A percentile compares a stretch with the other conserved stretches of the same genome.
Conservation (phyloP, 2,329 filamentous ascomycete species). For the Aspergillus melleus region DNA sequence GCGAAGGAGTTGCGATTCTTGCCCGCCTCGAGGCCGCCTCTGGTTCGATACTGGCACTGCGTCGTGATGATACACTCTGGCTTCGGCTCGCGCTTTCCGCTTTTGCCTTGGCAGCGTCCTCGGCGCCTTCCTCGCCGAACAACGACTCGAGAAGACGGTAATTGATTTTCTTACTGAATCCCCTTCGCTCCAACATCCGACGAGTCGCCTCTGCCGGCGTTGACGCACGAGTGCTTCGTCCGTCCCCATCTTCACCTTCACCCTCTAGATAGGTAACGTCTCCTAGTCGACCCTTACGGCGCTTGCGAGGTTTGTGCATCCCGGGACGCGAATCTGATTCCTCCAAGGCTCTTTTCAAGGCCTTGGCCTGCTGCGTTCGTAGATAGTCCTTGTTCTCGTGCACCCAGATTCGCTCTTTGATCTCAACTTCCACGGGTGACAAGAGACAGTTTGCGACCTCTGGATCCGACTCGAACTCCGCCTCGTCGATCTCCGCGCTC, state of each 20-base stretch:
- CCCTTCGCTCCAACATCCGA: slow-evolving; percentile 66
- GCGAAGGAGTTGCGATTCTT: slow-evolving; percentile 15
- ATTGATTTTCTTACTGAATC: slow-evolving; percentile 73
- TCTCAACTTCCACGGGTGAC: slow-evolving; percentile 68
- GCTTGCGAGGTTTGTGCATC: slow-evolving; percentile 50
- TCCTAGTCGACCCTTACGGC: slow-evolving; percentile 47
- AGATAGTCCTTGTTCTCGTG: slow-evolving; percentile 94
- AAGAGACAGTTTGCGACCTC: slow-evolving; percentile 83
- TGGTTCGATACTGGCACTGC: slow-evolving; percentile 30
- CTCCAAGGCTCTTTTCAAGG: slow-evolving; percentile 69
- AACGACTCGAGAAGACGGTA: slow-evolving; percentile 51
- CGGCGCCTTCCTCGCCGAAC: slow-evolving; percentile 38
- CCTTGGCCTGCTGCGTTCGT: slow-evolving; percentile 79
- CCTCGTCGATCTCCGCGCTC: slow-evolving; percentile 63
- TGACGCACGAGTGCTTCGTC: slow-evolving; percentile 64
- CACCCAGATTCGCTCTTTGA: slow-evolving; percentile 92
- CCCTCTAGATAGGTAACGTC: slow-evolving; percentile 49
- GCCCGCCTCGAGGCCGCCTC: slow-evolving; percentile 19
- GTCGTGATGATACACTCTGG: slow-evolving; percentile 32
- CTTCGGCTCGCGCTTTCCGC: slow-evolving; percentile 30
- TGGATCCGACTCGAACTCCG: slow-evolving; percentile 85
- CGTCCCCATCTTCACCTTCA: slow-evolving; percentile 59
- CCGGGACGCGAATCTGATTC: slow-evolving; percentile 47
- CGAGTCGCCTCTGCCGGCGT: slow-evolving; percentile 69
- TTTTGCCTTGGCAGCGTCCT: slow-evolving; percentile 30